Conservation (phyloP, 1,284 basidiomycete genomes). For the Coriolopsis trogii region DNA sequence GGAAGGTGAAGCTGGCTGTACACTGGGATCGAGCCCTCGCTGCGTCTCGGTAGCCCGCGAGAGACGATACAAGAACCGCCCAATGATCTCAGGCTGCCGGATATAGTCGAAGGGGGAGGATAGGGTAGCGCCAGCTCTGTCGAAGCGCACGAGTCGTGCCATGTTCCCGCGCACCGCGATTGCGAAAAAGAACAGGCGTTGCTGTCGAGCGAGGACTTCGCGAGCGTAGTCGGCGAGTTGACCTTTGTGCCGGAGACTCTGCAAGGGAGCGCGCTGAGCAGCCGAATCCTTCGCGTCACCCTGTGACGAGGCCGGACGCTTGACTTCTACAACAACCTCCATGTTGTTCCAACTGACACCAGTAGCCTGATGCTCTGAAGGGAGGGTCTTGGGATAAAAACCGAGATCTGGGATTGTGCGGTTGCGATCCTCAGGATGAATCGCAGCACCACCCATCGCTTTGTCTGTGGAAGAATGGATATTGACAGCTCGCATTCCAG, state of each 20-base stretch:
- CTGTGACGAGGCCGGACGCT: neutral
- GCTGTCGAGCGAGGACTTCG: neutral
- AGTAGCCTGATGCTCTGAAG: too few relatives aligned
- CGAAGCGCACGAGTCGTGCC: conserved; percentile 3
- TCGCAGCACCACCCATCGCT: too few relatives aligned
- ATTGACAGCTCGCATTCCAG: too few relatives aligned
- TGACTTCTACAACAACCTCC: too few relatives aligned
- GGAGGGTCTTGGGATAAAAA: too few relatives aligned
- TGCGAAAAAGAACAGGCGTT: neutral
- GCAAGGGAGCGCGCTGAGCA: neutral
- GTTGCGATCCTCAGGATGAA: too few relatives aligned
- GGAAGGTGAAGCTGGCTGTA: neutral
- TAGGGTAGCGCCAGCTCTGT: neutral
- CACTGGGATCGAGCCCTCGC: conserved; percentile 16
- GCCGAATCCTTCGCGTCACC: neutral
- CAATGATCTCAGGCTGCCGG: conserved; percentile 8
- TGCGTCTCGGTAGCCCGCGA: neutral
- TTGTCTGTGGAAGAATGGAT: too few relatives aligned
- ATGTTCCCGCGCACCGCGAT: neutral
- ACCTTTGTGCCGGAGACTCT: neutral
- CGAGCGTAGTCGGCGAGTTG: neutral
- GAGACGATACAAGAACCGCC: conserved; percentile 19
- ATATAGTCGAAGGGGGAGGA: conserved; percentile 13
- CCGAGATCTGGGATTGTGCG: too few relatives aligned
- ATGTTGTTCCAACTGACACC: too few relatives aligned